Conservation (phyloP, 129 eudicot genomes). For the Arctium lappa region DNA sequence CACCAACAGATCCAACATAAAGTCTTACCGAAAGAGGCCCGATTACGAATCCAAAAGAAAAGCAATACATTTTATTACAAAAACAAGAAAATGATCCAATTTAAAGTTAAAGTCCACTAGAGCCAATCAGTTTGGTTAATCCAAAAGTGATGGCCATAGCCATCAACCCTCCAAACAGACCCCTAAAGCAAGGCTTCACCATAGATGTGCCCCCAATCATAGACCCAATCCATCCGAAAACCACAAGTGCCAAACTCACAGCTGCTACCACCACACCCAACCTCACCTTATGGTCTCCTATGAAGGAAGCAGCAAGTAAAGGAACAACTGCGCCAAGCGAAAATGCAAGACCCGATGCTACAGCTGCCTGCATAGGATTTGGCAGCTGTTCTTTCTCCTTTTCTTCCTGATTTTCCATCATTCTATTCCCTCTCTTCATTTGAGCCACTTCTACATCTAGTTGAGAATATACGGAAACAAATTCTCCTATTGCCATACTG, state of each 20-base stretch:
- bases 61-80: not conserved
- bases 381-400: slow-evolving; percentile 31
- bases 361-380: slow-evolving; percentile 49
- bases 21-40: too few species aligned
- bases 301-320: slow-evolving; percentile 42
- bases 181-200: slow-evolving; percentile 26
- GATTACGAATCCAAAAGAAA: too few species aligned
- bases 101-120: slow-evolving; percentile 11
- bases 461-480: slow-evolving; percentile 32
- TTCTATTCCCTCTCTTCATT: slow-evolving; percentile 25
- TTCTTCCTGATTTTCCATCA: not conserved
- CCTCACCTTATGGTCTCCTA: slow-evolving; percentile 32
- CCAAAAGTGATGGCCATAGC: slow-evolving; percentile 41
- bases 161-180: slow-evolving; percentile 33
- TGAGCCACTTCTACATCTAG: slow-evolving; percentile 34
- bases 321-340: slow-evolving; percentile 44
- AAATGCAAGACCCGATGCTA: slow-evolving; percentile 51
- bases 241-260: slow-evolving; percentile 31
- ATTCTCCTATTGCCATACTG: slow-evolving; percentile 41
- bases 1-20: too few species aligned
- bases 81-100: not conserved
- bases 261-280: slow-evolving; percentile 37
- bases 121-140: slow-evolving; percentile 28
- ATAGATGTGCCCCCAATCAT: slow-evolving; percentile 30
- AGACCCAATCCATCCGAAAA: slow-evolving; percentile 31